Conservation (phyloP, 768 basidiomycete species). For the Macrolepiota dolichaula region DNA sequence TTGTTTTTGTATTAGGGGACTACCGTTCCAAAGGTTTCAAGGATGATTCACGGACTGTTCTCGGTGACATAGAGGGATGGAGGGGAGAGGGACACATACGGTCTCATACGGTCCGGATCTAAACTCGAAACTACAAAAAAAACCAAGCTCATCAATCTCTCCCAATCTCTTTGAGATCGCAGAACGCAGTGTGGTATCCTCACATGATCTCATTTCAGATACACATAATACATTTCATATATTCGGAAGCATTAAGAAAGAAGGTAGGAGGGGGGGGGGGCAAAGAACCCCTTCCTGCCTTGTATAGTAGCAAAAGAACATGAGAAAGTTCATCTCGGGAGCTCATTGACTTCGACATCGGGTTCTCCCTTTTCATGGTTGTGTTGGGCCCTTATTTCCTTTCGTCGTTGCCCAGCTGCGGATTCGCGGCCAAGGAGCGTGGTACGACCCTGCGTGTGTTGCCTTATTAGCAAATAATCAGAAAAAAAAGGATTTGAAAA, state of each 20-base stretch:
- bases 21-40: background rate
- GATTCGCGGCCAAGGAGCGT: slow-evolving; percentile 57
- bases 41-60: too few relatives aligned
- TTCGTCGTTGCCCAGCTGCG: slow-evolving; percentile 31
- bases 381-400: background rate
- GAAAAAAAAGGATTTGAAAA: background rate
- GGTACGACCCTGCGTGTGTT: slow-evolving; percentile 57
- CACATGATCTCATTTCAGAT: too few relatives aligned
- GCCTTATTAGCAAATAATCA: background rate
- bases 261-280: too few relatives aligned
- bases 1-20: background rate
- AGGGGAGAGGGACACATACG: too few relatives aligned
- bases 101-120: too few relatives aligned
- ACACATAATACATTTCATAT: too few relatives aligned
- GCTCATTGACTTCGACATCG: background rate
- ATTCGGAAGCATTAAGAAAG: background rate
- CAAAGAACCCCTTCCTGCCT: background rate
- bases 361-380: background rate
- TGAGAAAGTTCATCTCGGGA: background rate
- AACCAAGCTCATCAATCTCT: too few relatives aligned
- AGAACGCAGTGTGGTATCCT: too few relatives aligned
- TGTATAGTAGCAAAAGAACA: background rate
- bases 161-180: too few relatives aligned
- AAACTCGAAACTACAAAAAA: too few relatives aligned
- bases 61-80: too few relatives aligned